phyloP scores from a whole-genome alignment of 164 flowering plant genomes.

The Stephania yunnanensis region DNA sequence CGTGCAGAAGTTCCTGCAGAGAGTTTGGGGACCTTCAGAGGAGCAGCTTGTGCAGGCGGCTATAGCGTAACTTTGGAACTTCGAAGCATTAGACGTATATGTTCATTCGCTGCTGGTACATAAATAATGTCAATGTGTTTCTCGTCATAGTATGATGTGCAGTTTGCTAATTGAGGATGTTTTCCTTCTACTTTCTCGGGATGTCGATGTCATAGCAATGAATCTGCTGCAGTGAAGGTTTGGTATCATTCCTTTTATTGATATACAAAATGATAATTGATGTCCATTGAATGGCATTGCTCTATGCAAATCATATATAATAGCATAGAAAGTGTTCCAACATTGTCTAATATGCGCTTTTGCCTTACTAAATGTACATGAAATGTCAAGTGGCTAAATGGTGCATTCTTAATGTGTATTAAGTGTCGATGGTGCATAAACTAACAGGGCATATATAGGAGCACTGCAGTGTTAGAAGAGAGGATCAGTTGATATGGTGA shows the following conservation, averaged over 20 bases:
- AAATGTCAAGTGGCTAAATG: too few relatives aligned
- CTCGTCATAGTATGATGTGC: not conserved
- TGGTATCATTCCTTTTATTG: too few relatives aligned
- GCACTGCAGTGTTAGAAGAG: slow-evolving; percentile 12
- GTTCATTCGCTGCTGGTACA: not conserved
- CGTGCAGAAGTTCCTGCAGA: slow-evolving; percentile 52
- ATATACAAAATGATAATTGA: not conserved
- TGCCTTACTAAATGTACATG: too few relatives aligned
- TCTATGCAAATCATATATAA: too few relatives aligned
- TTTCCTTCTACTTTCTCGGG: not conserved
- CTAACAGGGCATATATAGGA: too few relatives aligned
- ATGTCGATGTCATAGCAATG: not conserved
- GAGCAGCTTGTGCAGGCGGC: slow-evolving; percentile 17
- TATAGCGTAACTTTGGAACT: not conserved
- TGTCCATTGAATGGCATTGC: not conserved
- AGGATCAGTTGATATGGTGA: slow-evolving; percentile 19
- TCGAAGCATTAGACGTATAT: not conserved
- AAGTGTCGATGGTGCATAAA: too few relatives aligned
- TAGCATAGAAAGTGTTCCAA: too few relatives aligned
- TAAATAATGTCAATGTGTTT: not conserved
- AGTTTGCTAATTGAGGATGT: not conserved
- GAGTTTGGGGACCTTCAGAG: slow-evolving; percentile 33
- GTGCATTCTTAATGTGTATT: too few relatives aligned
- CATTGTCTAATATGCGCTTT: too few relatives aligned
- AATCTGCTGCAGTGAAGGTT: not conserved